Conservation (phyloP, 2,329 filamentous ascomycete genomes). For the Paraconiothyrium brasiliense region DNA sequence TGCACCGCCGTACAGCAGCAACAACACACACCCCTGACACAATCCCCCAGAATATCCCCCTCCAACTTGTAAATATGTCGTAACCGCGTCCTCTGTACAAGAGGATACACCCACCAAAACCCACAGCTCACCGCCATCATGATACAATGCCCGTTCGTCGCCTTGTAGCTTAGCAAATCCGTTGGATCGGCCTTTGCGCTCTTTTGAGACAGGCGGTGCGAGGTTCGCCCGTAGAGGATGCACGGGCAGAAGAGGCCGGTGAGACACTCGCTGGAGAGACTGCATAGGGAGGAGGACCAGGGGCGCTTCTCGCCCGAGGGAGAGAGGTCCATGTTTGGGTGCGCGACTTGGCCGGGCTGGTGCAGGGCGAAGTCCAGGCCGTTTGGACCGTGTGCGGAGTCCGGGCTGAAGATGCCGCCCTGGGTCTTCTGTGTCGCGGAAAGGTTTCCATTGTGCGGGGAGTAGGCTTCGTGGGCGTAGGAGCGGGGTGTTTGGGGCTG, state of each 20-base stretch:
- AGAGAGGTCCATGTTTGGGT: conserved; percentile 51
- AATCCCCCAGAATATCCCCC: conserved; percentile 49
- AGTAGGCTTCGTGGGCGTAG: conserved; percentile 40
- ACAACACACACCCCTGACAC: conserved; percentile 51
- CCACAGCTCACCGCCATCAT: conserved; percentile 50
- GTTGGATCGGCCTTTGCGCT: conserved; percentile 51
- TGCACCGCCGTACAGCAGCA: conserved; percentile 54
- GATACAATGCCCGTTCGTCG: conserved; percentile 53
- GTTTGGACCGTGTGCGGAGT: conserved; percentile 50
- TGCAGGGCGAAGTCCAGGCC: conserved; percentile 47
- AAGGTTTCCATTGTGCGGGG: conserved; percentile 40
- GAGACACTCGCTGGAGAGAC: conserved; percentile 48
- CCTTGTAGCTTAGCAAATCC: conserved; percentile 49
- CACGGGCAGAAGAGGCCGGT: conserved; percentile 56
- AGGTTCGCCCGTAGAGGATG: conserved; percentile 54
- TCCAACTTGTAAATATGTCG: conserved; percentile 55
- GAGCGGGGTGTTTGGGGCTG: conserved; percentile 22
- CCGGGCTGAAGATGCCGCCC: conserved; percentile 49
- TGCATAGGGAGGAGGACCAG: conserved; percentile 48
- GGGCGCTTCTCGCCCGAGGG: conserved; percentile 24
- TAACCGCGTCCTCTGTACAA: conserved; percentile 51
- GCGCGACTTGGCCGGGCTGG: conserved; percentile 53
- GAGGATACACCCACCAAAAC: conserved; percentile 50
- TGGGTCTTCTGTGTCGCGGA: conserved; percentile 30
- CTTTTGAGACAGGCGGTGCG: conserved; percentile 53